Conservation (phyloP, 1,284 basidiomycete species). For the Leccinum subrobustum region DNA sequence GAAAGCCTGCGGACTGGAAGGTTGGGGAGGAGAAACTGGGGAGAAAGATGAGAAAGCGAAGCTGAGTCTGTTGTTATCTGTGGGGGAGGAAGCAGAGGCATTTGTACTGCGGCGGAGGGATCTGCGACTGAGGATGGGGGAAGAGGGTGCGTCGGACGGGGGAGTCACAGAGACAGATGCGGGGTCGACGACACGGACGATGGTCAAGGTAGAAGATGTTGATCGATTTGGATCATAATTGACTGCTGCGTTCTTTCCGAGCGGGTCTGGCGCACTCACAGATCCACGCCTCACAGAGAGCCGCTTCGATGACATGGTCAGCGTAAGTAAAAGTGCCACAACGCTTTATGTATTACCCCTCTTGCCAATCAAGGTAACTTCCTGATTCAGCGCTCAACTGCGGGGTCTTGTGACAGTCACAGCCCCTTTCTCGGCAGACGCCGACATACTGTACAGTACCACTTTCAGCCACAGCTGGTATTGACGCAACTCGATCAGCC, state of each 20-base stretch:
- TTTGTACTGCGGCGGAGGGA: constrained; percentile 32
- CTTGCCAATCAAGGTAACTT: constrained; percentile 4
- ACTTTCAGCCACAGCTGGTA: constrained; percentile 22
- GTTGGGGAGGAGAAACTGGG: constrained; percentile 23
- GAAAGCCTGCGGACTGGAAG: constrained; percentile 16
- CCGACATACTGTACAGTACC: constrained; percentile 25
- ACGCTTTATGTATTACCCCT: neutral
- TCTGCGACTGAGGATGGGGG: neutral
- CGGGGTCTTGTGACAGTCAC: neutral
- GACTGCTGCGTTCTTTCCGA: constrained; percentile 48
- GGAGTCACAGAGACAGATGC: constrained; percentile 8
- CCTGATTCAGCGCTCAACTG: constrained; percentile 1
- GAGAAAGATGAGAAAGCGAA: constrained; percentile 66
- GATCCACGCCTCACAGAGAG: constrained; percentile 64
- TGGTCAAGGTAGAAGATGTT: constrained; percentile 66
- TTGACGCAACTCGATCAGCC: neutral
- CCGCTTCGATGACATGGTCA: constrained; percentile 34
- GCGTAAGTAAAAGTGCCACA: constrained; percentile 1
- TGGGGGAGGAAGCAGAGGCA: constrained; percentile 25
- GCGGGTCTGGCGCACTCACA: constrained; percentile 63
- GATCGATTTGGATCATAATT: constrained; percentile 54
- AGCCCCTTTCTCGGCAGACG: constrained; percentile 6
- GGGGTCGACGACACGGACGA: constrained; percentile 56
- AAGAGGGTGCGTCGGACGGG: neutral
- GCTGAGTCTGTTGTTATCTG: constrained; percentile 49